Conservation (phyloP, 768 basidiomycete species). For the Mycena galopus region DNA sequence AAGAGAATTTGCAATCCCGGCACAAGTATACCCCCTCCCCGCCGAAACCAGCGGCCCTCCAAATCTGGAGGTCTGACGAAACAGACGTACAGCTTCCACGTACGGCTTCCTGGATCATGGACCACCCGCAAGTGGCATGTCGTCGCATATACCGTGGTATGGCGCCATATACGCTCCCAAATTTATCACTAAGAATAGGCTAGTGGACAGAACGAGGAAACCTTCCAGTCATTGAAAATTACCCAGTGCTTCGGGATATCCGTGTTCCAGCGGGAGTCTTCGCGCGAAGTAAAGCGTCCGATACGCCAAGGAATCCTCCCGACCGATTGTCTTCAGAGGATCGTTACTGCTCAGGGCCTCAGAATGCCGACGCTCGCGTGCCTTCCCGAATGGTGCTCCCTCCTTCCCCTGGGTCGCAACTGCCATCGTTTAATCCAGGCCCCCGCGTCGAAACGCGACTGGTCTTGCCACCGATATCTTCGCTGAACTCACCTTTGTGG, state of each 20-base stretch:
- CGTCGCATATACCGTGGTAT: slow-evolving; percentile 66
- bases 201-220: slow-evolving; percentile 63
- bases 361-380: neutral
- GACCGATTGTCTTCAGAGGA: neutral
- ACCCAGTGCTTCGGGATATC: slow-evolving; percentile 62
- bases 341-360: neutral
- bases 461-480: slow-evolving; percentile 17
- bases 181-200: neutral
- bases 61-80: slow-evolving; percentile 71
- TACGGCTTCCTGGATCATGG: slow-evolving; percentile 56
- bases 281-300: slow-evolving; percentile 59
- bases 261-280: slow-evolving; percentile 65
- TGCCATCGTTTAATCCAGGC: slow-evolving; percentile 14
- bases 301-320: slow-evolving; percentile 3
- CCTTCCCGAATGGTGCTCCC: neutral
- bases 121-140: slow-evolving; percentile 68
- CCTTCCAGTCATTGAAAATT: slow-evolving; percentile 65
- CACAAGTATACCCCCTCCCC: slow-evolving; percentile 54
- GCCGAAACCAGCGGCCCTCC: slow-evolving; percentile 64
- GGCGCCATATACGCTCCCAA: slow-evolving; percentile 21
- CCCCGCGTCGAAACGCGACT: neutral
- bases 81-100: slow-evolving; percentile 72
- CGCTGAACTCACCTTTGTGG: neutral
- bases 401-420: neutral
- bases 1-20: slow-evolving; percentile 59